Evolutionary conservation across 1,284 basidiomycete genomes (phyloP).

Genomic region (Spongiforma sp.): DNA sequence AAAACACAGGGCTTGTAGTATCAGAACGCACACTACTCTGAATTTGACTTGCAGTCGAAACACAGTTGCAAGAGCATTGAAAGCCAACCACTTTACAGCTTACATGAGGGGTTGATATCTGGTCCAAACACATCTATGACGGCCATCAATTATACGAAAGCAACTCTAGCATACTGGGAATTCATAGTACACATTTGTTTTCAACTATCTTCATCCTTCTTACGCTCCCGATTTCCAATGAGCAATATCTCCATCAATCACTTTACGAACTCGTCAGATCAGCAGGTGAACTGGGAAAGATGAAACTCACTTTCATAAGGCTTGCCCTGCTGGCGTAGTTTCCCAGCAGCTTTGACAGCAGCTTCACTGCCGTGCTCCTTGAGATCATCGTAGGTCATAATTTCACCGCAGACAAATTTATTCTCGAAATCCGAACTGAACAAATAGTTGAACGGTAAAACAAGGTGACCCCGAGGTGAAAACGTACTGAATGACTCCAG

Average conservation of each 20-base stretch:
- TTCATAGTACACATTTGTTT: slow-evolving; percentile 15
- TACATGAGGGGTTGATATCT: too few species aligned
- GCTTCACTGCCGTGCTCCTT: slow-evolving; percentile 92
- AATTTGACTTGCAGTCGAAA: too few species aligned
- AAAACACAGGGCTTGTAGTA: too few species aligned
- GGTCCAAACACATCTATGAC: slow-evolving; percentile 1
- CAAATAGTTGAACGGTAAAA: slow-evolving; percentile 15
- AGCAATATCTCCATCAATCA: slow-evolving; percentile 85
- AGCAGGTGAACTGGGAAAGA: slow-evolving; percentile 1
- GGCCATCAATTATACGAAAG: slow-evolving; percentile 19
- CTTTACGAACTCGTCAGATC: slow-evolving; percentile 41
- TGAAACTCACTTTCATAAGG: slow-evolving; percentile 83
- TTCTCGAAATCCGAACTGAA: slow-evolving; percentile 91
- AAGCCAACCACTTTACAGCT: too few species aligned
- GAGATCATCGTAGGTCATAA: slow-evolving; percentile 93
- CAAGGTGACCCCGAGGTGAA: slow-evolving; percentile 8
- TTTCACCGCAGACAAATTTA: slow-evolving; percentile 99
- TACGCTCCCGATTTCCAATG: slow-evolving; percentile 81
- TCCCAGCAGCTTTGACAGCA: slow-evolving; percentile 95
- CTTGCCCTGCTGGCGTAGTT: slow-evolving; percentile 96
- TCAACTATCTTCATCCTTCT: slow-evolving; percentile 1
- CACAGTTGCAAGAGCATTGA: too few species aligned
- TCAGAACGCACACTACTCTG: too few species aligned
- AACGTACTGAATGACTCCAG: slow-evolving; percentile 96
- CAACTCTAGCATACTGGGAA: slow-evolving; percentile 21